Evolutionary conservation across 805 yeast species (phyloP).

Genomic region (Starmera amethionina): DNA sequence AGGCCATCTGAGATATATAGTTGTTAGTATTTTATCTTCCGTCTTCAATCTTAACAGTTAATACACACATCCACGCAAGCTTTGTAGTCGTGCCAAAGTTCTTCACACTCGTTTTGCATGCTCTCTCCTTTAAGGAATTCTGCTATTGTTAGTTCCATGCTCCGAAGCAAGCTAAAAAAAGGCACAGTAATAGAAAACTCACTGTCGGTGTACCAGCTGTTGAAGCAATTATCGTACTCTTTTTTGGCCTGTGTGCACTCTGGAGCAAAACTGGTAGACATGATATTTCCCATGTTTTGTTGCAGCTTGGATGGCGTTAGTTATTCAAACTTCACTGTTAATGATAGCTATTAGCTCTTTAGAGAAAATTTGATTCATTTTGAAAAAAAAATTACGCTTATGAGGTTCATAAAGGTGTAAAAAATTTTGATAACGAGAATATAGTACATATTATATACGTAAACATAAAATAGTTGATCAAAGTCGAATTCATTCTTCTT

Average conservation of each 20-base stretch:
- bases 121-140: slow-evolving; percentile 49
- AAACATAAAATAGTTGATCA: too few species aligned
- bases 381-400: too few species aligned
- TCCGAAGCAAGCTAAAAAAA: neutral
- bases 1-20: slow-evolving; percentile 25
- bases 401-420: too few species aligned
- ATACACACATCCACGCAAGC: slow-evolving; percentile 62
- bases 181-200: slow-evolving; percentile 11
- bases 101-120: slow-evolving; percentile 80
- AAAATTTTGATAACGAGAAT: too few species aligned
- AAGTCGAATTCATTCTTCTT: slow-evolving; percentile 11
- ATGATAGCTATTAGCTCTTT: too few species aligned
- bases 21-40: slow-evolving; percentile 1
- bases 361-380: too few species aligned
- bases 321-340: too few species aligned
- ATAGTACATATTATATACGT: too few species aligned
- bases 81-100: slow-evolving; percentile 79
- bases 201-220: slow-evolving; percentile 89
- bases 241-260: slow-evolving; percentile 86
- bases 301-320: slow-evolving; percentile 17
- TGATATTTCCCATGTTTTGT: slow-evolving; percentile 60
- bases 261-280: slow-evolving; percentile 91
- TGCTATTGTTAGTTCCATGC: slow-evolving; percentile 2
- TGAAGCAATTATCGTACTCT: slow-evolving; percentile 87
- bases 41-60: neutral